Evolutionary conservation across 164 flowering plant genomes (phyloP).

Genomic region (Vitis riparia): DNA sequence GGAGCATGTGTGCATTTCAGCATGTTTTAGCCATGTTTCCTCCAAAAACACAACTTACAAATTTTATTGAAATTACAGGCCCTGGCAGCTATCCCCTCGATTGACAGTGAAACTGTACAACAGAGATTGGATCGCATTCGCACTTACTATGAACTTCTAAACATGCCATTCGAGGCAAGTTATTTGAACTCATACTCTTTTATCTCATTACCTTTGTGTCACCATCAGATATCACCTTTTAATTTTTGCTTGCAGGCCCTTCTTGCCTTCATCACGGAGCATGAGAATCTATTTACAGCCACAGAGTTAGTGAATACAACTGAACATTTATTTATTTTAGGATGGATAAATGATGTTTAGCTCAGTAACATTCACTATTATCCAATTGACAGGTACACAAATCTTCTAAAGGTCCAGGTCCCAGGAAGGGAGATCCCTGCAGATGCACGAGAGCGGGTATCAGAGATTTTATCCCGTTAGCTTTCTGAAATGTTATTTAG

Average conservation of each 20-base stretch:
- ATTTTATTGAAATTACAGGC: conserved; percentile 51
- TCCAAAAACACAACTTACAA: neutral
- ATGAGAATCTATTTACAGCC: conserved; percentile 63
- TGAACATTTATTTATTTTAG: neutral
- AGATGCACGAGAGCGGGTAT: conserved; percentile 70
- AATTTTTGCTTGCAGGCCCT: conserved; percentile 61
- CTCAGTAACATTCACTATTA: neutral
- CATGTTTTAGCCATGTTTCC: neutral
- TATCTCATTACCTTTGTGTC: neutral
- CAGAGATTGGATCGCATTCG: conserved; percentile 88
- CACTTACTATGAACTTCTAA: conserved; percentile 87
- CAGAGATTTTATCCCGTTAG: conserved; percentile 60
- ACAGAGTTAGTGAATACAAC: conserved; percentile 69
- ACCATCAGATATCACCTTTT: neutral
- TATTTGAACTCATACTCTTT: neutral
- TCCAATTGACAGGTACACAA: conserved; percentile 61
- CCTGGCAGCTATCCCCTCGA: conserved; percentile 91
- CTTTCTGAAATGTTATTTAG: neutral
- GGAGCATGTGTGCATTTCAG: too few species aligned
- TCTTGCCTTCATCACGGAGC: conserved; percentile 90
- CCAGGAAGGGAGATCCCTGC: conserved; percentile 92
- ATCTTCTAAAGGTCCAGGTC: conserved; percentile 80
- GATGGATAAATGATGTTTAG: neutral
- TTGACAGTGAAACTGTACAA: conserved; percentile 82
- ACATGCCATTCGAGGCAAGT: conserved; percentile 93